These are phyloP conservation scores for Pistacia atlantica DNA, from an alignment of 345 rosid species.

Conservation along the genomic window DNA sequence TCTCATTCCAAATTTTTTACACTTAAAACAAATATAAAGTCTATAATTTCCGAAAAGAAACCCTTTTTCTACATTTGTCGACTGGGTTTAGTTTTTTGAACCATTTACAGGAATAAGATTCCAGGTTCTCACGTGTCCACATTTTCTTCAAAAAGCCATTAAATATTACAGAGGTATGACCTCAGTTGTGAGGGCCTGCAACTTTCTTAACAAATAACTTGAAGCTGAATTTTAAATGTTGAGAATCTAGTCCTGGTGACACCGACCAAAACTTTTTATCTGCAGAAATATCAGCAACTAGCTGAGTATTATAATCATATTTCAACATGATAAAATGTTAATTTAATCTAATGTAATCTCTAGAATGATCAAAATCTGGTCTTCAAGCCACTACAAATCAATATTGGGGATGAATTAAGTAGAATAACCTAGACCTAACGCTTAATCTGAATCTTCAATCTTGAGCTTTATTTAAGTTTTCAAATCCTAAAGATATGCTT, in stretches of 20 bases:
- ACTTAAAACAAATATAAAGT: background rate
- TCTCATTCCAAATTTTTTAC: background rate
- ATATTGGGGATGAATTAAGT: background rate
- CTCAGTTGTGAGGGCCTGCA: background rate
- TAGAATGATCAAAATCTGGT: background rate
- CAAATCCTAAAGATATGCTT: background rate
- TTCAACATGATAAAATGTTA: slow-evolving; percentile 2
- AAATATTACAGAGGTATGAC: background rate
- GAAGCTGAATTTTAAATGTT: background rate
- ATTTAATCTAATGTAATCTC: background rate
- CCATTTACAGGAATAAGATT: slow-evolving; percentile 17
- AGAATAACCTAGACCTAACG: background rate
- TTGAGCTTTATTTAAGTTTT: background rate
- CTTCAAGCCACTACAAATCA: background rate
- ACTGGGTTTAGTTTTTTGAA: background rate
- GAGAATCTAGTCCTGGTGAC: background rate
- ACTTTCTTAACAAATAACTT: background rate
- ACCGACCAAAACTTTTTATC: slow-evolving; percentile 1
- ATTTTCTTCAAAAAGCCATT: background rate
- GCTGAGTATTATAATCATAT: background rate
- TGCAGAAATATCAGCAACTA: background rate
- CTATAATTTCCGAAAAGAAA: background rate
- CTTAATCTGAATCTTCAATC: slow-evolving; percentile 11
- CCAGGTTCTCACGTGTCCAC: background rate
- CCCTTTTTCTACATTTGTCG: background rate